phyloP scores from a whole-genome alignment of 2,329 filamentous ascomycete genomes.

The Phaeomoniella chlamydospora region DNA sequence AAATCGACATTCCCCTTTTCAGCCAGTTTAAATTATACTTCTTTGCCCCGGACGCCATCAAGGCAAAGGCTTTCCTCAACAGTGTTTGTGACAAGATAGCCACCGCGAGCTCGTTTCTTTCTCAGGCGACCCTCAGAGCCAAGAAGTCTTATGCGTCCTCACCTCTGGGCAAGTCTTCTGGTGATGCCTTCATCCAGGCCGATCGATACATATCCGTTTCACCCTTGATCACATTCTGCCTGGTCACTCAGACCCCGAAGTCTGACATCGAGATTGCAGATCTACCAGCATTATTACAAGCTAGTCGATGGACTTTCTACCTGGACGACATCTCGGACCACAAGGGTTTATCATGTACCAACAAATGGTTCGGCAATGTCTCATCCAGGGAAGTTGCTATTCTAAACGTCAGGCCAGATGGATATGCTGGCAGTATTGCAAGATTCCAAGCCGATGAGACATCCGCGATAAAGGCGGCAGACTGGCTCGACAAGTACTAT shows the following conservation, averaged over 20 bases:
- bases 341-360: constrained; percentile 37
- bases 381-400: constrained; percentile 44
- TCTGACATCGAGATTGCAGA: constrained; percentile 50
- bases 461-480: constrained; percentile 18
- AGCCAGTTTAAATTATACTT: constrained; percentile 67
- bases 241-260: constrained; percentile 54
- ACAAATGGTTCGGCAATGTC: constrained; percentile 55
- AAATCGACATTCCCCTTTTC: constrained; percentile 63
- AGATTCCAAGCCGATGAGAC: constrained; percentile 19
- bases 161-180: constrained; percentile 40
- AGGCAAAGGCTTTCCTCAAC: constrained; percentile 42
- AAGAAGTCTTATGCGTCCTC: constrained; percentile 47
- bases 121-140: constrained; percentile 43
- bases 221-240: constrained; percentile 52
- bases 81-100: constrained; percentile 42
- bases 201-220: constrained; percentile 56
- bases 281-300: constrained; percentile 45
- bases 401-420: constrained; percentile 56
- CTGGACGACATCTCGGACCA: constrained; percentile 49
- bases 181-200: constrained; percentile 52
- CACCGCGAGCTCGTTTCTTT: constrained; percentile 39
- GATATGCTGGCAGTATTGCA: constrained; percentile 54
- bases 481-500: constrained; percentile 39
- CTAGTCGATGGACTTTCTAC: constrained; percentile 59
- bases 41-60: constrained; percentile 47